Percentiles rank a stretch among this genome's conserved stretches.
phyloP scores from a whole-genome alignment of 2,329 filamentous ascomycete species.

The Lasiodiplodia sp. region DNA sequence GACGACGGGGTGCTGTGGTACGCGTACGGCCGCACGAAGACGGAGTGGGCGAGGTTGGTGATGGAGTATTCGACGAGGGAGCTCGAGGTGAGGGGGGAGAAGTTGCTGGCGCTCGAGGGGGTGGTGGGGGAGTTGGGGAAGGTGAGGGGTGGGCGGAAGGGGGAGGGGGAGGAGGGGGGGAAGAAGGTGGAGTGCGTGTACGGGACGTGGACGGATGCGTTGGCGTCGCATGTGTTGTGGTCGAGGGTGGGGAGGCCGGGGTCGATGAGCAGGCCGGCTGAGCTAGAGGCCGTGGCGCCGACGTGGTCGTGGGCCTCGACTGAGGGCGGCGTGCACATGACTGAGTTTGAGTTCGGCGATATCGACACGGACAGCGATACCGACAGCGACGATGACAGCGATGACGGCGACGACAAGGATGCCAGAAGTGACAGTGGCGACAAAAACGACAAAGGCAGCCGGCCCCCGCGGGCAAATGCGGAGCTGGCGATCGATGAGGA shows the following conservation, averaged over 20 bases:
- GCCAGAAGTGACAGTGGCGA: too few species aligned
- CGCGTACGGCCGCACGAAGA: neutral
- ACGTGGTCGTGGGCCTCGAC: conserved; percentile 23
- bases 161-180: neutral
- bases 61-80: neutral
- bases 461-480: neutral
- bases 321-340: neutral
- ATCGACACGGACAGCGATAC: neutral
- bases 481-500: neutral
- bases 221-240: conserved; percentile 8
- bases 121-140: neutral
- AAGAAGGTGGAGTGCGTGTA: neutral
- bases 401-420: neutral
- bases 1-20: neutral
- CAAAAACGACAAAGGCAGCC: too few species aligned
- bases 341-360: neutral
- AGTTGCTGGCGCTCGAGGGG: neutral
- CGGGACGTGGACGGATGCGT: neutral
- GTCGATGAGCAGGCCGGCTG: neutral
- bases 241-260: neutral
- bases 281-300: neutral
- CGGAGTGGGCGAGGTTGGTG: neutral
- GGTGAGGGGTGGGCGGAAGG: too few species aligned
- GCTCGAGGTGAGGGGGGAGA: neutral
- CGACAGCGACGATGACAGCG: neutral